Conservation (phyloP, 129 eudicot species). For the Pittosporum tobira region DNA sequence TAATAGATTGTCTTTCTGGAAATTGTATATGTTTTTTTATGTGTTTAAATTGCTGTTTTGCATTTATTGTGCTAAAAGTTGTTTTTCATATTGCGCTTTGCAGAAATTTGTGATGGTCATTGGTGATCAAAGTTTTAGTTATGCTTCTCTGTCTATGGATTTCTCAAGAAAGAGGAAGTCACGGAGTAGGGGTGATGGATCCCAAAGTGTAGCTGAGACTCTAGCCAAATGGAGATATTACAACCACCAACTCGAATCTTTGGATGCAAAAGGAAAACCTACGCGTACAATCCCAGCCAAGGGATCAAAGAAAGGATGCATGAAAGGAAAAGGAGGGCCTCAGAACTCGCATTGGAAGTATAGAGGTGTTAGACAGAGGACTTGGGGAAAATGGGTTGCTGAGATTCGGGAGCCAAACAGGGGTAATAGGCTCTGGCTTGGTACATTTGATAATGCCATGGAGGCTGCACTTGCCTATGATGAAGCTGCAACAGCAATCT, state of each 20-base stretch:
- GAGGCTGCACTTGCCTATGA: slow-evolving; percentile 87
- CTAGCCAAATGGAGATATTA: slow-evolving; percentile 71
- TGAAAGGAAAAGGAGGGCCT: slow-evolving; percentile 96
- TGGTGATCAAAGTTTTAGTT: slow-evolving; percentile 17
- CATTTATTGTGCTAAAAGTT: not conserved
- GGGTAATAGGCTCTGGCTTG: slow-evolving; percentile 77
- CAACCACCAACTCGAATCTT: slow-evolving; percentile 25
- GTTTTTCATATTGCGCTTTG: not conserved
- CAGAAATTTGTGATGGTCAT: slow-evolving; percentile 17
- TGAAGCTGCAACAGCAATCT: slow-evolving; percentile 85
- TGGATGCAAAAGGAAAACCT: slow-evolving; percentile 8
- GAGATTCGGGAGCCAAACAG: slow-evolving; percentile 82
- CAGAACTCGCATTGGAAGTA: slow-evolving; percentile 44
- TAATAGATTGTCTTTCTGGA: no score
- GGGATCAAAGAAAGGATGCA: slow-evolving; percentile 90
- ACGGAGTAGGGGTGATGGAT: slow-evolving; percentile 32
- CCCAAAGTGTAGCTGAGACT: slow-evolving; percentile 47
- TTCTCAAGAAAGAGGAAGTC: slow-evolving; percentile 35
- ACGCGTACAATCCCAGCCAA: slow-evolving; percentile 51
- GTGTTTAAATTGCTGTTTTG: no score
- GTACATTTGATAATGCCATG: slow-evolving; percentile 54
- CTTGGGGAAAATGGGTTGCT: slow-evolving; percentile 98
- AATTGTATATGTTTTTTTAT: no score
- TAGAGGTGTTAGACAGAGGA: slow-evolving; percentile 91
- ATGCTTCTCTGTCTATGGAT: slow-evolving; percentile 17